Percentiles rank a stretch among this genome's conserved stretches.
Conservation (phyloP, 768 basidiomycete genomes). For the Zangia roseola region DNA sequence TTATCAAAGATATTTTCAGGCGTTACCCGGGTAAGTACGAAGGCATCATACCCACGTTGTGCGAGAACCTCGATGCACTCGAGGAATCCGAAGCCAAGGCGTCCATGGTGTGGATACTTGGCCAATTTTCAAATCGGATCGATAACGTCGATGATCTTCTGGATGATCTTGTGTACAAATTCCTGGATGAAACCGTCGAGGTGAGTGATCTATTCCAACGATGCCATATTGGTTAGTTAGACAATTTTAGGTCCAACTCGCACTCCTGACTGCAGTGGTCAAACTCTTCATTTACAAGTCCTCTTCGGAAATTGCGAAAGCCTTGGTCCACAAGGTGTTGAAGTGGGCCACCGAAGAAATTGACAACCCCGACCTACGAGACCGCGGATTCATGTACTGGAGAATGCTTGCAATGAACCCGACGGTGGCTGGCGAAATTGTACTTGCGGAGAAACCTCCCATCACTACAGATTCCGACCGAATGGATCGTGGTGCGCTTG, state of each 20-base stretch:
- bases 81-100: conserved; percentile 98
- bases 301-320: conserved; percentile 78
- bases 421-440: conserved; percentile 82
- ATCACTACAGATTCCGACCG: conserved; percentile 98
- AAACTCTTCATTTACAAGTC: conserved; percentile 94
- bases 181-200: conserved; percentile 92
- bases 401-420: conserved; percentile 93
- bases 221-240: not conserved
- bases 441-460: conserved; percentile 88
- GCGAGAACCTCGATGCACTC: conserved; percentile 85
- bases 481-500: conserved; percentile 95
- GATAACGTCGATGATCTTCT: conserved; percentile 94
- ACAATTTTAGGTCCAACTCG: conserved; percentile 79
- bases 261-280: conserved; percentile 89
- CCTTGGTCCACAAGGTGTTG: conserved; percentile 89
- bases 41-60: conserved; percentile 90
- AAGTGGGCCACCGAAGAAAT: conserved; percentile 98
- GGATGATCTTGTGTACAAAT: conserved; percentile 86
- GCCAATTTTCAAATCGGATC: conserved; percentile 93
- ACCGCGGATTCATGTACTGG: conserved; percentile 99
- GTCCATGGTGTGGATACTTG: conserved; percentile 97
- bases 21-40: conserved; percentile 97
- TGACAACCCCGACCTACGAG: conserved; percentile 96
- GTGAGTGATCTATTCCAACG: conserved; percentile 39
- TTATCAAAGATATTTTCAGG: conserved; percentile 97